These are phyloP conservation scores for Lentinula lateritia DNA, from an alignment of 768 basidiomycete species.

Conservation along the genomic window DNA sequence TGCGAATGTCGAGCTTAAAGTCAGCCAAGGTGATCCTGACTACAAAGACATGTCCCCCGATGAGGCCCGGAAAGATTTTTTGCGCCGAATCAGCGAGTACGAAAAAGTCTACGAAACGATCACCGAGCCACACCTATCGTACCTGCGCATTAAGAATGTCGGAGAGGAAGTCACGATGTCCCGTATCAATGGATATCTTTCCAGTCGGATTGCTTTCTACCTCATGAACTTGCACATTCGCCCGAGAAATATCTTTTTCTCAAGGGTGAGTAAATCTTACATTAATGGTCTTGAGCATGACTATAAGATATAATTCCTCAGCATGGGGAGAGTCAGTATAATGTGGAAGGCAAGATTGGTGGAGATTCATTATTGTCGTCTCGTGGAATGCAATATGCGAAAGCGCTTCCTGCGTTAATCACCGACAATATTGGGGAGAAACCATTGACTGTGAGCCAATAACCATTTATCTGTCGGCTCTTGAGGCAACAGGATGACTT, in stretches of 20 bases:
- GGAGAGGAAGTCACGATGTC: constrained; percentile 84
- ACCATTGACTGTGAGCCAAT: constrained; percentile 63
- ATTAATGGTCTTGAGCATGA: constrained; percentile 2
- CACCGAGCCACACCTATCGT: constrained; percentile 84
- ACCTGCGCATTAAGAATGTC: constrained; percentile 89
- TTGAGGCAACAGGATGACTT: neutral
- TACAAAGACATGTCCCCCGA: constrained; percentile 87
- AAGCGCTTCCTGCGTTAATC: constrained; percentile 81
- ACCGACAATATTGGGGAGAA: constrained; percentile 88
- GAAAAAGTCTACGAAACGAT: constrained; percentile 96
- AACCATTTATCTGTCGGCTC: neutral
- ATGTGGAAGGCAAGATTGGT: constrained; percentile 94
- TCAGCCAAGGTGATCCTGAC: constrained; percentile 94
- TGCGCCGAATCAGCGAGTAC: constrained; percentile 87
- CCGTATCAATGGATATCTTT: constrained; percentile 90
- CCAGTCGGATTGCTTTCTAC: constrained; percentile 96
- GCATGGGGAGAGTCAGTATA: constrained; percentile 98
- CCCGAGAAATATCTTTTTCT: constrained; percentile 94
- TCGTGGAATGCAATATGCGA: constrained; percentile 80
- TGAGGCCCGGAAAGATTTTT: constrained; percentile 85
- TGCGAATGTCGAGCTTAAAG: constrained; percentile 94
- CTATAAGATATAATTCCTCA: constrained; percentile 23
- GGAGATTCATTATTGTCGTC: constrained; percentile 90
- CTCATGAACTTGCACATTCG: constrained; percentile 98
- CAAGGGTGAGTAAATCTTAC: constrained; percentile 57